A percentile compares a stretch with the other conserved stretches of the same genome.
Evolutionary conservation across 208 protist species (phyloP).

Genomic region (Trypanosoma congolense): DNA sequence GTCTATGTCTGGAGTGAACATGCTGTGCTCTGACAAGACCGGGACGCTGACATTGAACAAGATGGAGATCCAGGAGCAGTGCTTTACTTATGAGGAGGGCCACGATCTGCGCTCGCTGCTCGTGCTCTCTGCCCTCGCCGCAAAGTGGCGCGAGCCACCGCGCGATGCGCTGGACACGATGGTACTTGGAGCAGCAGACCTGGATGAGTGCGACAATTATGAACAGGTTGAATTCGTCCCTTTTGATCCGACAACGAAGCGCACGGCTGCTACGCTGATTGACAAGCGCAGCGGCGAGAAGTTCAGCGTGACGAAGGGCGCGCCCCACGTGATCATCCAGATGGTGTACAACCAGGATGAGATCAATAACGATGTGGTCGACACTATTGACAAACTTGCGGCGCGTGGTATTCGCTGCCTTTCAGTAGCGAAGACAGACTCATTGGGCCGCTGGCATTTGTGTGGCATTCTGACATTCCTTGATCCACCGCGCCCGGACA

Average conservation of each 20-base stretch:
- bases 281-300: slow-evolving; percentile 55
- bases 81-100: slow-evolving; percentile 62
- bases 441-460: slow-evolving; percentile 65
- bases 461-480: slow-evolving; percentile 87
- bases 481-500: slow-evolving; percentile 91
- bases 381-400: slow-evolving; percentile 65
- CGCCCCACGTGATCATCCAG: slow-evolving; percentile 78
- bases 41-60: slow-evolving; percentile 93
- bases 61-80: slow-evolving; percentile 83
- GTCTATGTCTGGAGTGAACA: slow-evolving; percentile 50
- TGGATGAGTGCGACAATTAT: slow-evolving; percentile 81
- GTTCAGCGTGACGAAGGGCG: slow-evolving; percentile 86
- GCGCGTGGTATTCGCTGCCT: slow-evolving; percentile 72
- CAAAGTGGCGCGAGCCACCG: slow-evolving; percentile 70
- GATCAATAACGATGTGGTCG: slow-evolving; percentile 64
- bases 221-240: slow-evolving; percentile 61
- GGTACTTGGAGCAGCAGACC: slow-evolving; percentile 65
- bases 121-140: slow-evolving; percentile 74
- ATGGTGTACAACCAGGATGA: slow-evolving; percentile 73
- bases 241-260: slow-evolving; percentile 70
- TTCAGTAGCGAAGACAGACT: slow-evolving; percentile 54
- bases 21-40: slow-evolving; percentile 93
- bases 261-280: slow-evolving; percentile 58
- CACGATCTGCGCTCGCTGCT: slow-evolving; percentile 56
- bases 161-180: slow-evolving; percentile 80